Evolutionary conservation across 176 grass and related monocot genomes (phyloP).

Genomic region (Hordeum vulgare): MorexV3_pseudomolecules_assembly NC_058523.1:496311947-496312446

Average conservation of each 20-base stretch:
- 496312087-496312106: background rate
- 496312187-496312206: background rate
- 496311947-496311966: background rate
- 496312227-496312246: background rate
- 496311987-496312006: background rate
- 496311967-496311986: background rate
- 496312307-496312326: background rate
- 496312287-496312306: background rate
- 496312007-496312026: background rate
- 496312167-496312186: background rate
- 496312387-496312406: background rate
- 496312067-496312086: background rate
- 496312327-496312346: background rate
- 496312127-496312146: background rate
- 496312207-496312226: background rate
- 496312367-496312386: background rate
- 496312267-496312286: background rate
- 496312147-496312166: background rate
- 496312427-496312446: background rate
- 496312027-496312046: background rate
- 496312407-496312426: background rate
- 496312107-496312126: background rate
- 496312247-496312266: background rate
- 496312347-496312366: background rate
- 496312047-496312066: background rate